These are phyloP conservation scores for Hygrocybe punicea DNA, from an alignment of 768 basidiomycete species.

Conservation along the genomic window DNA sequence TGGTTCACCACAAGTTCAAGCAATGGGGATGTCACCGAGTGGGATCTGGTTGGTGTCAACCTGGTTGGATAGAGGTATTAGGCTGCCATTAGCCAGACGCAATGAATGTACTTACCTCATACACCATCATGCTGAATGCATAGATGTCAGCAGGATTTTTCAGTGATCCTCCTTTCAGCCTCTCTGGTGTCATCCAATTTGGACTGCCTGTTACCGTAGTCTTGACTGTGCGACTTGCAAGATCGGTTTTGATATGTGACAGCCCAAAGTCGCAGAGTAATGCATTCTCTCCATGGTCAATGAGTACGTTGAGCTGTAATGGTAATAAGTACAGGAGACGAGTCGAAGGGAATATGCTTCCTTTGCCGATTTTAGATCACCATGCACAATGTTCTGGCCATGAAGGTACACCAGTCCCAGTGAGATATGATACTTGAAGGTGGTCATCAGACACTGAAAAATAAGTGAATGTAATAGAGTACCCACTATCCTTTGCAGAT, in stretches of 20 bases:
- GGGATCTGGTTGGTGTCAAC: constrained; percentile 16
- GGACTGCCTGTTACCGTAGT: not conserved
- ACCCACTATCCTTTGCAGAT: constrained; percentile 20
- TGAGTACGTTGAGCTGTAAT: constrained; percentile 35
- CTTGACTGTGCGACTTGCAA: not conserved
- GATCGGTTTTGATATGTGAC: constrained; percentile 31
- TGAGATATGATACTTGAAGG: constrained; percentile 19
- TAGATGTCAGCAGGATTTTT: not conserved
- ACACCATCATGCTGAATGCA: not conserved
- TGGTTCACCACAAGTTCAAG: constrained; percentile 12
- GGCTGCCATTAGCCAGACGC: constrained; percentile 7
- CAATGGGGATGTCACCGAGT: constrained; percentile 10
- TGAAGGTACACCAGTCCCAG: constrained; percentile 12
- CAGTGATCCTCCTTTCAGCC: not conserved
- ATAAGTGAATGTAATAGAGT: not conserved
- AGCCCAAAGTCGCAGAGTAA: constrained; percentile 29
- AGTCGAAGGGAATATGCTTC: not conserved
- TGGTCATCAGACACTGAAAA: not conserved
- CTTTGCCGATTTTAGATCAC: constrained; percentile 26
- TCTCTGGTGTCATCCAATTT: not conserved
- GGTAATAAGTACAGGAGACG: not conserved
- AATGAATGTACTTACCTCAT: constrained; percentile 10
- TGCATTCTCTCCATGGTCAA: constrained; percentile 23
- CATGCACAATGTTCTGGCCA: constrained; percentile 24
- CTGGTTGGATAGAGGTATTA: constrained; percentile 15